Evolutionary conservation across 192 early-diverging fungal species (phyloP), one percentile per base, ranked within the genome.

Genomic region (Coemansia sp.): DNA sequence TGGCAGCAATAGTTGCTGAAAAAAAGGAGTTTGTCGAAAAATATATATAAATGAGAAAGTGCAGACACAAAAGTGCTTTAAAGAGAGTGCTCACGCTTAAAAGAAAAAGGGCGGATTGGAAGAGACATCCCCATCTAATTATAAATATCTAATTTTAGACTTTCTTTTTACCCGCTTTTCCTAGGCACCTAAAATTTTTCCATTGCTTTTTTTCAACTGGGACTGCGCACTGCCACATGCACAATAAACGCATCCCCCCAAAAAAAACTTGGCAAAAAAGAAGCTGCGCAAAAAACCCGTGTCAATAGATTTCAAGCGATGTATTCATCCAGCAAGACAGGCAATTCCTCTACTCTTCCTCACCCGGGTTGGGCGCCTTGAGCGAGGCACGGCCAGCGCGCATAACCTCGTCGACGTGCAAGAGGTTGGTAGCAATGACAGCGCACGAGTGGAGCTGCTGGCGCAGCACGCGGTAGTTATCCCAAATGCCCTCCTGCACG

Each of bases 401-500:
- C 94, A 99, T 94, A 85, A 99, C 96, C 82, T 98, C 96, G 83
- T 99, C 97, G 1, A 99, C 96, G 23, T 98, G 85, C 64, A 99
- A 84, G 73, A 99, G 88, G 83, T 99, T 99, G 68, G 91, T 92
- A 3, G 95, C 95, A 81, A 99, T 97, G n/a, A 97, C 96, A 42
- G 97, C 86, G 64, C 92, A 94, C 70, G 94, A 96, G 75, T 98
- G 92, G 57, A 99, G 85, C 92, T 97, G 90, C 76, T 98, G 93
- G 35, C 95, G 87, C 63, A 94, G 85, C 43, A 99, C 97, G 42
- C 96, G 91, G 86, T 98, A 98, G 85, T 98, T 98, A 77, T 98
- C 95, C 93, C 93, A 97, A 61, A 99, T 93, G 47, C 97, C 97
- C 74, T 97, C 93, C 39, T 88, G 74, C 52, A 86, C 77, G 2